Conservation (phyloP, 2,329 filamentous ascomycete genomes). For the Amauroascus verrucosus region DNA sequence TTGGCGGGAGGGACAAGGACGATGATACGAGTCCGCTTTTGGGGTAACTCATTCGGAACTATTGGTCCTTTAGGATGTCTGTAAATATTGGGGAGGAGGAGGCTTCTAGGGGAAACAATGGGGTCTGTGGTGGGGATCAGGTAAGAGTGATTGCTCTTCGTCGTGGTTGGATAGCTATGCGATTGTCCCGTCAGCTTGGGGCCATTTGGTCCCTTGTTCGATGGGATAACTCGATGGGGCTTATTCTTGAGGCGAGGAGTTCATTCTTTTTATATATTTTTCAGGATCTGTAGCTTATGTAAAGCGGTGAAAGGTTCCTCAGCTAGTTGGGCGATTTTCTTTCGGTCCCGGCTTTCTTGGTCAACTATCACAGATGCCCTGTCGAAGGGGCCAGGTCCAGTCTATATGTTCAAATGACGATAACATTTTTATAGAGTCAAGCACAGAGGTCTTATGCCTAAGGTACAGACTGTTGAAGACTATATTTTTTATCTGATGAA, state of each 20-base stretch:
- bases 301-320: conserved; percentile 34
- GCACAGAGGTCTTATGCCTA: conserved; percentile 60
- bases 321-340: neutral
- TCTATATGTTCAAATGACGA: conserved; percentile 67
- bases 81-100: conserved; percentile 9
- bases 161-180: conserved; percentile 96
- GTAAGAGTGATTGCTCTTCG: conserved; percentile 60
- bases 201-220: conserved; percentile 17
- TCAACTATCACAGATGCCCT: conserved; percentile 46
- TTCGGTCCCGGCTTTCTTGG: conserved; percentile 27
- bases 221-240: conserved; percentile 98
- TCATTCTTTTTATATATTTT: conserved; percentile 38
- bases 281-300: conserved; percentile 46
- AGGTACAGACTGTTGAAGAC: conserved; percentile 35
- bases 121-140: conserved; percentile 4
- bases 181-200: conserved; percentile 57
- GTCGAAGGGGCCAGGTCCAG: conserved; percentile 58
- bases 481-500: conserved; percentile 42
- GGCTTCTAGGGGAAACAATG: conserved; percentile 31
- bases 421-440: conserved; percentile 94
- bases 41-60: neutral
- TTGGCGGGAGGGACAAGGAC: conserved; percentile 9
- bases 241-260: conserved; percentile 99
- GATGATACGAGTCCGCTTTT: conserved; percentile 15
- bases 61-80: neutral